Evolutionary conservation across 1,139 yeast species (phyloP).

Genomic region (Taiozyma onychis): DNA sequence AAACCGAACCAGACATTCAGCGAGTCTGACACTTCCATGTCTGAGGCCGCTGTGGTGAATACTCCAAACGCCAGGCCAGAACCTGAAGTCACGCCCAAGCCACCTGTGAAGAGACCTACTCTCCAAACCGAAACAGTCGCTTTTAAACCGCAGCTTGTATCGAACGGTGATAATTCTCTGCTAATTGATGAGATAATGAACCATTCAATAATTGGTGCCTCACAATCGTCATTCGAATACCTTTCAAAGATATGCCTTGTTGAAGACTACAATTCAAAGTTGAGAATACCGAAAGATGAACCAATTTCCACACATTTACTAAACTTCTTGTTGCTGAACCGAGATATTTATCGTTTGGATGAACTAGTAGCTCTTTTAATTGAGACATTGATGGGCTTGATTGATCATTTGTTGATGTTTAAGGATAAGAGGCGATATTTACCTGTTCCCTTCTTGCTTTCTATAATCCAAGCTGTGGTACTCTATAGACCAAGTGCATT

Average conservation of each 20-base stretch:
- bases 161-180: slow-evolving; percentile 29
- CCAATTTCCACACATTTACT: slow-evolving; percentile 25
- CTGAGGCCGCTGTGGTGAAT: neutral
- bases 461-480: slow-evolving; percentile 15
- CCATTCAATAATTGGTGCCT: slow-evolving; percentile 43
- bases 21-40: neutral
- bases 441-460: slow-evolving; percentile 20
- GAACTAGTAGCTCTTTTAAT: slow-evolving; percentile 10
- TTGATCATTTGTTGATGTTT: slow-evolving; percentile 1
- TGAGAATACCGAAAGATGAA: slow-evolving; percentile 27
- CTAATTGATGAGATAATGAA: slow-evolving; percentile 34
- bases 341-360: slow-evolving; percentile 14
- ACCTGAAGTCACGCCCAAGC: neutral
- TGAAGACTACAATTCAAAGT: slow-evolving; percentile 28
- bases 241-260: slow-evolving; percentile 43
- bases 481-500: slow-evolving; percentile 21
- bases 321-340: slow-evolving; percentile 7
- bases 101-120: neutral
- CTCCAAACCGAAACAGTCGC: neutral
- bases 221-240: slow-evolving; percentile 42
- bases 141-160: slow-evolving; percentile 1
- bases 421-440: slow-evolving; percentile 5
- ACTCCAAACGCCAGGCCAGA: neutral
- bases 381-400: slow-evolving; percentile 1
- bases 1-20: slow-evolving; percentile 2